Evolutionary conservation across 2,329 filamentous ascomycete species (phyloP), one percentile per base, ranked within the genome.

Genomic region (Fusarium sulawesiense): DNA sequence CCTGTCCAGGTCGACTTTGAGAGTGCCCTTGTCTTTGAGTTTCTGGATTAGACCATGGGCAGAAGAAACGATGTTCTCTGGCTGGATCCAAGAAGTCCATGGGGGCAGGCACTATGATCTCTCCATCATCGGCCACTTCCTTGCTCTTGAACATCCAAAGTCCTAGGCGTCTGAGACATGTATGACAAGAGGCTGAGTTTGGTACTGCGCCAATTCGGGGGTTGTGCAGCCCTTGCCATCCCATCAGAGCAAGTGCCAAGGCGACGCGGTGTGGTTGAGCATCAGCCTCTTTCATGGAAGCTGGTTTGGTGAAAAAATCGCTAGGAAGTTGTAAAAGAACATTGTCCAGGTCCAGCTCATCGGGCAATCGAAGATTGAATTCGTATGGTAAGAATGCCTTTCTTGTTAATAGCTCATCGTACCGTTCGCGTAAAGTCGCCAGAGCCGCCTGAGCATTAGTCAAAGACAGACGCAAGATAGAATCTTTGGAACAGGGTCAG

Each of bases 131-230:
- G 61, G 88, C 86, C 30, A 91, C 86, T 73, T 88, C 87, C 79
- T 91, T 94, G 78, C 90, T 91, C 75, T 90, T 92, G 78, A 97
- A 98, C 84, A 99, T 91, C 96, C 96, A 99, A 4, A 99, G 85
- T 0, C 96, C 96, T 1, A 98, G 84, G 3, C 94, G 89, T 63
- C 96, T 90, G 76, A 97, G 92, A 78, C 96, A 99, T 21, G 93
- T 92, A 62, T 91, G 87, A 79, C 96, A 99, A 7, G 89, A 90
- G 8, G 92, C 90, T 18, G 95, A 88, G 64, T 93, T 92, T 42
- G 91, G 89, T 23, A 91, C 88, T 3, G 88, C 80, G 76, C 90
- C 79, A 74, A 89, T 80, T 76, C 85, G 80, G 14, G 81, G 69
- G 71, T 88, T 86, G 9, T 81, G 82, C 4, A 89, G 82, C n/a